These are phyloP conservation scores for Cyberlindnera euphorbiiphila DNA, from an alignment of 805 yeast genomes.

Conservation along the genomic window DNA sequence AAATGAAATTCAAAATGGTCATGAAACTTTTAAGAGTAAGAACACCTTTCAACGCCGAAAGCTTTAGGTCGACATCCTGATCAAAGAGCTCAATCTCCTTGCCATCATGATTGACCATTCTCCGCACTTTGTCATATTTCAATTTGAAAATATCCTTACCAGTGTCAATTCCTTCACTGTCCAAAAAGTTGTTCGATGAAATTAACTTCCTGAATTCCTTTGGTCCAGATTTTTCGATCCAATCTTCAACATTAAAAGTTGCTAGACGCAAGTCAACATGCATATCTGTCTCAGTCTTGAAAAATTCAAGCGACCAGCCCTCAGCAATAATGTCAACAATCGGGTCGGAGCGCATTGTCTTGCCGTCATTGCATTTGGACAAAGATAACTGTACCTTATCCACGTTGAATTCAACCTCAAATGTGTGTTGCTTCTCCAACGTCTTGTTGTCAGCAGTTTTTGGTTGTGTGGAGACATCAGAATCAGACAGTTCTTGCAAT, in stretches of 20 bases:
- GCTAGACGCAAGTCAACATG: conserved; percentile 59
- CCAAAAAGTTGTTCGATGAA: conserved; percentile 53
- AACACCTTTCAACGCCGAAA: conserved; percentile 76
- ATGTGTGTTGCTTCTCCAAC: conserved; percentile 46
- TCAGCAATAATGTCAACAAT: conserved; percentile 74
- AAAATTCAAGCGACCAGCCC: conserved; percentile 54
- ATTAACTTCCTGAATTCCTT: conserved; percentile 64
- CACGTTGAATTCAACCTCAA: conserved; percentile 73
- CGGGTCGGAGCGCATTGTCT: conserved; percentile 57
- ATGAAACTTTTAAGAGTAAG: conserved; percentile 74
- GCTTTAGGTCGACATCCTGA: conserved; percentile 64
- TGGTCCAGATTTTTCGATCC: conserved; percentile 57
- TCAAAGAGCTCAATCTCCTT: conserved; percentile 66
- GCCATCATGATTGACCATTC: conserved; percentile 52
- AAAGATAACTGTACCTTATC: conserved; percentile 59
- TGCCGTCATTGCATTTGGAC: conserved; percentile 61
- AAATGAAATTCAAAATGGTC: conserved; percentile 71
- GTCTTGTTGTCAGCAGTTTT: not conserved
- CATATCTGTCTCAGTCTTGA: conserved; percentile 57
- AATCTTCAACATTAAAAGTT: conserved; percentile 71
- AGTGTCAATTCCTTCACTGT: conserved; percentile 33
- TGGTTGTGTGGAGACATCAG: not conserved
- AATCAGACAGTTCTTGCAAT: conserved; percentile 14
- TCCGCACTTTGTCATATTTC: conserved; percentile 52
- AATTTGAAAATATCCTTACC: conserved; percentile 54